These are phyloP conservation scores for Saccharomycopsis schoenii DNA, from an alignment of 805 yeast species.

Conservation along the genomic window DNA sequence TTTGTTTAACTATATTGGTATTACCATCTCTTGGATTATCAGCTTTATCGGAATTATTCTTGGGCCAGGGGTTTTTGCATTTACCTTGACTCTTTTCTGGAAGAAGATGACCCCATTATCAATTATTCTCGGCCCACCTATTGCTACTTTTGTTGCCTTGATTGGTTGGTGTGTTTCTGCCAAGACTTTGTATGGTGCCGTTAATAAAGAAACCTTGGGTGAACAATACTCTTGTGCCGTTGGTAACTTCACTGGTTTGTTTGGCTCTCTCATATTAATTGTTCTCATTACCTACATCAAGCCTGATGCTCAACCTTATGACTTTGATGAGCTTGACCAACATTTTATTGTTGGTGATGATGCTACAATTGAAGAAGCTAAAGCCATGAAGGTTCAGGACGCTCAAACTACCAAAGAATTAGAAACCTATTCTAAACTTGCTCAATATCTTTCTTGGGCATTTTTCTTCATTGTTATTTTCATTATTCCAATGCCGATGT, in stretches of 20 bases:
- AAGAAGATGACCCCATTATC: slow-evolving; percentile 28
- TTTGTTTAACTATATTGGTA: slow-evolving; percentile 28
- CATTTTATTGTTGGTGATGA: slow-evolving; percentile 27
- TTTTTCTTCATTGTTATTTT: slow-evolving; percentile 24
- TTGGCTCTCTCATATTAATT: slow-evolving; percentile 28
- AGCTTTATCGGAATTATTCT: slow-evolving; percentile 33
- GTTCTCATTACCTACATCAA: slow-evolving; percentile 19
- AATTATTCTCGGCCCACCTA: slow-evolving; percentile 29
- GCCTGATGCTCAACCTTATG: slow-evolving; percentile 23
- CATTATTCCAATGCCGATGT: slow-evolving; percentile 27
- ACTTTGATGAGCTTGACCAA: slow-evolving; percentile 23
- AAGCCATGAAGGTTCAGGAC: slow-evolving; percentile 21
- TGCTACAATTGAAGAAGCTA: slow-evolving; percentile 26
- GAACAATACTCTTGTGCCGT: slow-evolving; percentile 33
- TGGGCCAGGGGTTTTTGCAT: slow-evolving; percentile 32
- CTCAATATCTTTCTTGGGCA: slow-evolving; percentile 21
- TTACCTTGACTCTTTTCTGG: slow-evolving; percentile 30
- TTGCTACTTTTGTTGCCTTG: slow-evolving; percentile 29
- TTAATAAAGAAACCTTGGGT: slow-evolving; percentile 27
- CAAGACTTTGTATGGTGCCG: slow-evolving; percentile 28
- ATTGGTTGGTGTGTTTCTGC: slow-evolving; percentile 31
- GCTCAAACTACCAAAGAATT: slow-evolving; percentile 20
- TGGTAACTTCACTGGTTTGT: slow-evolving; percentile 31
- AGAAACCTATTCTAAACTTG: slow-evolving; percentile 22
- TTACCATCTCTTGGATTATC: slow-evolving; percentile 30